A percentile compares a stretch with the other conserved stretches of the same genome.
These are phyloP conservation scores for Coelastrella sp. DNA, from an alignment of 139 green algal species.

Conservation along the genomic window DNA sequence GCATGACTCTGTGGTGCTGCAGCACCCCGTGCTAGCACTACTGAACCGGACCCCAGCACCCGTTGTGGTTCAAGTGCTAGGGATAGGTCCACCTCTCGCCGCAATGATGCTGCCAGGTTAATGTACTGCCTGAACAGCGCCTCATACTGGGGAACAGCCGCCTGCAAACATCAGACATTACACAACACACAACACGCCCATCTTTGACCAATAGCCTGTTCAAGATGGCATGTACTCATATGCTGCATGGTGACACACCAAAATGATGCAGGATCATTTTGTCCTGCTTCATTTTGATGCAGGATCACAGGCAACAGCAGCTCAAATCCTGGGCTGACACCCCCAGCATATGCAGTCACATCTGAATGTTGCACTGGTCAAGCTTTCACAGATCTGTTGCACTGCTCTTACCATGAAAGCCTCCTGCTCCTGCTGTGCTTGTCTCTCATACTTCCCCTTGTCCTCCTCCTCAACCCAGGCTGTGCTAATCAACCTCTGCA, in stretches of 20 bases:
- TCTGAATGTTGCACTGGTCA: background rate
- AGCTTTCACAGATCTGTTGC: no score
- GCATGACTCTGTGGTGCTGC: background rate
- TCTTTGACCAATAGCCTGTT: no score
- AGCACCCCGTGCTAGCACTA: background rate
- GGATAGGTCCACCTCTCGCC: slow-evolving; percentile 3
- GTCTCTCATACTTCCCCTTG: slow-evolving; percentile 30
- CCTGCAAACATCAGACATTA: slow-evolving; percentile 6
- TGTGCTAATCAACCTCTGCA: slow-evolving; percentile 14
- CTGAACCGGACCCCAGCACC: background rate
- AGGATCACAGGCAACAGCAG: no score
- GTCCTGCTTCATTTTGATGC: no score
- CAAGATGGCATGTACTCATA: no score
- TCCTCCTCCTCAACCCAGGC: slow-evolving; percentile 23
- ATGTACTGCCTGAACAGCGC: slow-evolving; percentile 19
- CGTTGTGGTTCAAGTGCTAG: slow-evolving; percentile 27
- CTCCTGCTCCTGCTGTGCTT: slow-evolving; percentile 8
- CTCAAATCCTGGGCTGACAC: no score
- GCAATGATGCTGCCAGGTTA: background rate
- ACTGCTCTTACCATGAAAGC: slow-evolving; percentile 8
- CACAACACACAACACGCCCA: background rate
- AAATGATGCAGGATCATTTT: no score
- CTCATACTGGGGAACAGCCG: slow-evolving; percentile 25
- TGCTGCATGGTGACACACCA: no score
- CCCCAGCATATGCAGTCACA: no score